Conservation (phyloP, 129 eudicot species). For the Chrysanthemum lavandulifolium region DNA sequence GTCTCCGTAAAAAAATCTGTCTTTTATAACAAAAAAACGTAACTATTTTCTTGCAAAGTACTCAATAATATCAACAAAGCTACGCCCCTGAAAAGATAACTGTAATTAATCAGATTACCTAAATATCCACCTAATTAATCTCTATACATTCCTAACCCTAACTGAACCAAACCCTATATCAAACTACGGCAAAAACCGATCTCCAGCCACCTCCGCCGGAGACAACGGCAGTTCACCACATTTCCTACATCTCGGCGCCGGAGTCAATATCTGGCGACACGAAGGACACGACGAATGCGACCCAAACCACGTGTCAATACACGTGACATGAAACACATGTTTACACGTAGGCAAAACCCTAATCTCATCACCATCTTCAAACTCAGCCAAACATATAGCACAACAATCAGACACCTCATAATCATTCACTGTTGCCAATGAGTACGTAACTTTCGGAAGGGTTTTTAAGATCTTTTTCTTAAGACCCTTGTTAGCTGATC, state of each 20-base stretch:
- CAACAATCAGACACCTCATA: conserved; percentile 58
- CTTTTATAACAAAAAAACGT: too few species aligned
- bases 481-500: conserved; percentile 74
- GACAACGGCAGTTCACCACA: conserved; percentile 54
- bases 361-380: conserved; percentile 61
- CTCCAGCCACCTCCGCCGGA: conserved; percentile 12
- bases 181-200: conserved; percentile 33
- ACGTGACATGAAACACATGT: conserved; percentile 62
- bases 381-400: conserved; percentile 74
- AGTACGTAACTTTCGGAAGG: conserved; percentile 60
- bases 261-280: conserved; percentile 64
- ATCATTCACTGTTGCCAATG: conserved; percentile 23
- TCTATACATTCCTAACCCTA: conserved; percentile 26
- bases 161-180: conserved; percentile 11
- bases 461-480: conserved; percentile 64
- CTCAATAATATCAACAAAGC: too few species aligned
- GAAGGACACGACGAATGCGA: conserved; percentile 87
- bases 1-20: too few species aligned
- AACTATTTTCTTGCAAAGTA: too few species aligned
- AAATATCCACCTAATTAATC: conserved; percentile 10
- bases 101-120: conserved; percentile 1
- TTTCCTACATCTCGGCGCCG: conserved; percentile 56
- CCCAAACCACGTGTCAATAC: conserved; percentile 84
- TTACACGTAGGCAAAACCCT: conserved; percentile 76
- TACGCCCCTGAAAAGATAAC: too few species aligned